Evolutionary conservation across 192 early-diverging fungal genomes (phyloP).

Genomic region (Oehlia diaphana): DNA sequence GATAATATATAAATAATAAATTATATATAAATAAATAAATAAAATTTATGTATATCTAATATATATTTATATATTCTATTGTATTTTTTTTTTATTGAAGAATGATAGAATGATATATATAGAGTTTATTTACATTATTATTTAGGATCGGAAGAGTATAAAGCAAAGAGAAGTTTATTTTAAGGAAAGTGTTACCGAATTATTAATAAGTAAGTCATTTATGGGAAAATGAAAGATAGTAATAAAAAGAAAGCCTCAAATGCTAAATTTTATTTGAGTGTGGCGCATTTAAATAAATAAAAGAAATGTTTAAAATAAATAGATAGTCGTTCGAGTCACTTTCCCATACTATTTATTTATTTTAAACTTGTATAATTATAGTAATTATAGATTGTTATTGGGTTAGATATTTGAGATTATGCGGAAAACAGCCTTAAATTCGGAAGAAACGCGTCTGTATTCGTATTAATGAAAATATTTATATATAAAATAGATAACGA

Average conservation of each 20-base stretch:
- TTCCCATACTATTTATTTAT: too few species aligned
- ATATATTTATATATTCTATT: neutral
- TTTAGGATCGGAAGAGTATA: neutral
- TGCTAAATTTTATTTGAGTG: neutral
- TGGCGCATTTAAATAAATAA: neutral
- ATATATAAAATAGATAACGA: neutral
- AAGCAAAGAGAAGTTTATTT: neutral
- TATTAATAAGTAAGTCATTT: neutral
- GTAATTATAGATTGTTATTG: neutral
- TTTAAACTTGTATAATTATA: too few species aligned
- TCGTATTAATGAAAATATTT: neutral
- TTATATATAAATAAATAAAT: neutral
- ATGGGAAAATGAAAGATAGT: neutral
- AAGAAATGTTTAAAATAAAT: neutral
- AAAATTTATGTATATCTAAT: neutral
- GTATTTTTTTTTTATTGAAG: neutral
- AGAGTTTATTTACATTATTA: neutral
- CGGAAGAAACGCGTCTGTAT: neutral
- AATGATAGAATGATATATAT: neutral
- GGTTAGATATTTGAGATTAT: neutral
- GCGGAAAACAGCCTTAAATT: neutral
- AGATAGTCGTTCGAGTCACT: neutral
- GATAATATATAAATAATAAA: too few species aligned
- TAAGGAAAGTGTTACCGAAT: neutral
- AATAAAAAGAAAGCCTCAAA: neutral